Evolutionary conservation across 768 basidiomycete genomes (phyloP).

Genomic region (Boletus eberwhitei): DNA sequence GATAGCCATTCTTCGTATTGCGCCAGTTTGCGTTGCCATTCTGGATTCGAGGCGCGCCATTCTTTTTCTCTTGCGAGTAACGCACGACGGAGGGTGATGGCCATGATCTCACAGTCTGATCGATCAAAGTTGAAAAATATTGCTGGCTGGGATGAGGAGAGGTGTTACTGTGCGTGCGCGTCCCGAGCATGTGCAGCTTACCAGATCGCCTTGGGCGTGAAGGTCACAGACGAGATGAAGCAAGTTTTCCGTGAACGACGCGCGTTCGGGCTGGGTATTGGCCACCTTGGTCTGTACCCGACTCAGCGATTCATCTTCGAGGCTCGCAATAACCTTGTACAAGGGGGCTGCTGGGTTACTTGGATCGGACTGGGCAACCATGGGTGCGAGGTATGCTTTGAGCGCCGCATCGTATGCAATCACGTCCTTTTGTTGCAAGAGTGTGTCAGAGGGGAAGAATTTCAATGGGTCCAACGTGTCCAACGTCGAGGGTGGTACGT

Average conservation of each 20-base stretch:
- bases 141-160: constrained; percentile 44
- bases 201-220: constrained; percentile 50
- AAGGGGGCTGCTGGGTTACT: constrained; percentile 33
- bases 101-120: constrained; percentile 54
- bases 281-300: constrained; percentile 19
- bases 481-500: constrained; percentile 21
- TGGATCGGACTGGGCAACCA: constrained; percentile 38
- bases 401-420: constrained; percentile 54
- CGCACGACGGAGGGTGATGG: constrained; percentile 30
- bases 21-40: constrained; percentile 49
- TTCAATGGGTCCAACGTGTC: constrained; percentile 38
- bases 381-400: constrained; percentile 40
- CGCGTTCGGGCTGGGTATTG: constrained; percentile 33
- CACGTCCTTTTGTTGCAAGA: constrained; percentile 59
- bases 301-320: constrained; percentile 39
- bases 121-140: constrained; percentile 69
- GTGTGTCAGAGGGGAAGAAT: constrained; percentile 41
- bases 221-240: constrained; percentile 56
- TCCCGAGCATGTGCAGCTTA: constrained; percentile 28
- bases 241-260: constrained; percentile 41
- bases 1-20: constrained; percentile 51
- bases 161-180: no score
- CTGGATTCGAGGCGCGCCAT: constrained; percentile 46
- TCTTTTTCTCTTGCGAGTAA: constrained; percentile 44
- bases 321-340: constrained; percentile 36